These are phyloP conservation scores for Stylosanthes scabra DNA, from an alignment of 331 rosid species.

Conservation along the genomic window DNA sequence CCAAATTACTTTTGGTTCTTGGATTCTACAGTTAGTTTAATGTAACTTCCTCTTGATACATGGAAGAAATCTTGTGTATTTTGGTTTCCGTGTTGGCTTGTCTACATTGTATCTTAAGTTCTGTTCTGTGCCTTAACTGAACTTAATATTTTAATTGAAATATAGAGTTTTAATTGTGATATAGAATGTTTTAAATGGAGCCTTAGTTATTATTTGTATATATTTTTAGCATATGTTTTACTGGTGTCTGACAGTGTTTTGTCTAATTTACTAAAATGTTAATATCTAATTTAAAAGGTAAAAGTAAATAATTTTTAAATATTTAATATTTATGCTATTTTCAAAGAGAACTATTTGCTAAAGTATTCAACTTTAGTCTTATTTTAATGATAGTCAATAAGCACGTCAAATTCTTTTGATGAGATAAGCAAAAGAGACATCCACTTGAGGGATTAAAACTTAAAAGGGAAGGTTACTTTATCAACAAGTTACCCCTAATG, in stretches of 20 bases:
- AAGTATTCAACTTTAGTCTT: no score
- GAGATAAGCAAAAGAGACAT: not conserved
- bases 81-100: slow-evolving; percentile 36
- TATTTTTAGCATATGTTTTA: not conserved
- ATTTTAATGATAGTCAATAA: no score
- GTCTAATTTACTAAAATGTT: no score
- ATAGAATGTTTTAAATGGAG: slow-evolving; percentile 9
- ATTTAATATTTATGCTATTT: no score
- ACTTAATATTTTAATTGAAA: not conserved
- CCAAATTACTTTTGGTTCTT: slow-evolving; percentile 31
- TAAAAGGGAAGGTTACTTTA: not conserved
- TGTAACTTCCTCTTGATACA: slow-evolving; percentile 30
- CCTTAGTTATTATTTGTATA: slow-evolving; percentile 14
- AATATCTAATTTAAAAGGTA: no score
- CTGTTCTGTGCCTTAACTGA: slow-evolving; percentile 21
- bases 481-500: not conserved
- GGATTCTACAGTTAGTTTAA: slow-evolving; percentile 33
- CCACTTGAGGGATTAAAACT: not conserved
- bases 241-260: not conserved
- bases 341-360: no score
- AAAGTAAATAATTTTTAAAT: no score
- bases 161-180: slow-evolving; percentile 9
- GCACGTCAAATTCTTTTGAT: not conserved
- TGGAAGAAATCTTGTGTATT: slow-evolving; percentile 34
- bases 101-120: slow-evolving; percentile 36